phyloP scores from a whole-genome alignment of 2,329 filamentous ascomycete genomes.

The Pyrenophora seminiperda region DNA sequence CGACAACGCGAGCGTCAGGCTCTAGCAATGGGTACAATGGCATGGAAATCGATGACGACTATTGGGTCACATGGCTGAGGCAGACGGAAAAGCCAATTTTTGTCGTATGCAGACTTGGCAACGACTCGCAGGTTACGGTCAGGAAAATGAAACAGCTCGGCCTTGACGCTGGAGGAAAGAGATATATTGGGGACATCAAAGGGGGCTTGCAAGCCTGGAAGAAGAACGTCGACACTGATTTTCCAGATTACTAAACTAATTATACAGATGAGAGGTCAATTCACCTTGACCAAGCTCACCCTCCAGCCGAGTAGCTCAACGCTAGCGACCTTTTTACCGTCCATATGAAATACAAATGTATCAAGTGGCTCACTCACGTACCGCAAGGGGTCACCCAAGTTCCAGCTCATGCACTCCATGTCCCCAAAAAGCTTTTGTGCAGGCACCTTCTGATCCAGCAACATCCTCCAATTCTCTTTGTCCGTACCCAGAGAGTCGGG shows the following conservation, averaged over 20 bases:
- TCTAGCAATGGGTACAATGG: conserved; percentile 2
- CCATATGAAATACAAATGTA: conserved; percentile 21
- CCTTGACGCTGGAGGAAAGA: conserved; percentile 56
- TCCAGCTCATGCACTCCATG: conserved; percentile 30
- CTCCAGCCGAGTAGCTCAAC: conserved; percentile 27
- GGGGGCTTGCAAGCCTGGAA: conserved; percentile 78
- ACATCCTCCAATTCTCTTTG: conserved; percentile 26
- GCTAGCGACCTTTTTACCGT: conserved; percentile 3
- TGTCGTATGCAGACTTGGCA: conserved; percentile 74
- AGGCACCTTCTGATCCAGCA: conserved; percentile 17
- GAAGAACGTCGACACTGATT: conserved; percentile 64
- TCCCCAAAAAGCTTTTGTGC: conserved; percentile 22
- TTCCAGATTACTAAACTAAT: conserved; percentile 59
- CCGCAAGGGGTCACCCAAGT: conserved; percentile 21
- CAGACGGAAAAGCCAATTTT: conserved; percentile 62
- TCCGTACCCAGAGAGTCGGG: conserved; percentile 19
- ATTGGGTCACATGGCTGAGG: conserved; percentile 40
- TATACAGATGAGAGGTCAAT: neutral
- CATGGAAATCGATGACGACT: conserved; percentile 19
- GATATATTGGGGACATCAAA: conserved; percentile 71
- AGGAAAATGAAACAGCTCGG: conserved; percentile 68
- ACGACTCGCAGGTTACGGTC: conserved; percentile 76
- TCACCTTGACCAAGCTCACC: conserved; percentile 10
- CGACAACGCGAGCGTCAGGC: conserved; percentile 25
- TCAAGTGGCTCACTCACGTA: conserved; percentile 31